These are phyloP conservation scores for Datisca glomerata DNA, from an alignment of 306 rosid genomes.

Conservation along the genomic window DNA sequence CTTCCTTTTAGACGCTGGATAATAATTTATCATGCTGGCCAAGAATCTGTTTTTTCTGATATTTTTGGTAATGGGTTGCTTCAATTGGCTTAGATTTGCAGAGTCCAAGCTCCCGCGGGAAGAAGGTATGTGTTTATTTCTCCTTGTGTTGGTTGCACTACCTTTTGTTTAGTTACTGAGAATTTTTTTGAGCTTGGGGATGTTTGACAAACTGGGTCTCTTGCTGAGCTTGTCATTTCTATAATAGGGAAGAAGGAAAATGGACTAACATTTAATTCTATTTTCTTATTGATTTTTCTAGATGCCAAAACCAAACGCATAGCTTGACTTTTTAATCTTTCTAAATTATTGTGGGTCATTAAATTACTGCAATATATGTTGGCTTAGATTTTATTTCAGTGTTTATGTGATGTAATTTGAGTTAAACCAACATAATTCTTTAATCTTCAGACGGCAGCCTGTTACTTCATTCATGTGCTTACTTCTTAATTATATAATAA, in stretches of 20 bases:
- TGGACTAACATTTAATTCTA: too few relatives aligned
- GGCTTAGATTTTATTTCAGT: too few relatives aligned
- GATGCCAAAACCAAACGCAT: constrained; percentile 3
- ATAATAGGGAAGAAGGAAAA: neutral
- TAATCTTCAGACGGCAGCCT: too few relatives aligned
- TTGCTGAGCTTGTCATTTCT: neutral
- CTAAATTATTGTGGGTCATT: neutral
- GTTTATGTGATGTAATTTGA: too few relatives aligned
- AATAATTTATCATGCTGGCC: constrained; percentile 26
- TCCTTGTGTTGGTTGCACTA: neutral
- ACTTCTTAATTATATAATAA: too few relatives aligned
- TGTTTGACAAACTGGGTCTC: neutral
- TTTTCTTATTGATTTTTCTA: neutral
- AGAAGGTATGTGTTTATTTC: constrained; percentile 31
- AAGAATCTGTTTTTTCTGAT: constrained; percentile 16
- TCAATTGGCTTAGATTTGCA: constrained; percentile 28
- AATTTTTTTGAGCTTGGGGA: neutral
- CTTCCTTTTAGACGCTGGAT: constrained; percentile 1
- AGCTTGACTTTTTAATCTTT: neutral
- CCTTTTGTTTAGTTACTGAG: constrained; percentile 2
- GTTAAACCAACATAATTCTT: too few relatives aligned
- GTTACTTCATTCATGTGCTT: too few relatives aligned
- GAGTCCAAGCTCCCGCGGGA: constrained; percentile 39
- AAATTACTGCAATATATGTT: too few relatives aligned
- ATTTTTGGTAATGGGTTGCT: constrained; percentile 23